phyloP scores from a whole-genome alignment of 2,329 filamentous ascomycete genomes.

The Calonectria leucothoes region DNA sequence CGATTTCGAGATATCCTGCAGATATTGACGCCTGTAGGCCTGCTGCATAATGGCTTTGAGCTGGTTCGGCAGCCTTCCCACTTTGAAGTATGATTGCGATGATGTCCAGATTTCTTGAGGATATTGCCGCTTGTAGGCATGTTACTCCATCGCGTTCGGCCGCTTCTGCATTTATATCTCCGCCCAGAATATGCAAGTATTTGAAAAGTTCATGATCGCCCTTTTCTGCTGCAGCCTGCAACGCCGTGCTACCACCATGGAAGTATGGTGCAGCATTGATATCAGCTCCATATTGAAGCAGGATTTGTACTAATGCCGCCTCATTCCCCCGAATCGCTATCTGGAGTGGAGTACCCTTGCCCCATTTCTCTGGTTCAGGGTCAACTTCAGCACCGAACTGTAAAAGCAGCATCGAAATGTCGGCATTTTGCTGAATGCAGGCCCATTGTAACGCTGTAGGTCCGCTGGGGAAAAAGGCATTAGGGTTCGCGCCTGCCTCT shows the following conservation, averaged over 20 bases:
- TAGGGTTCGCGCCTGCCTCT: background rate
- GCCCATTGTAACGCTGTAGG: background rate
- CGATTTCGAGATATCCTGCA: too few relatives aligned
- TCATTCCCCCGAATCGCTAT: background rate
- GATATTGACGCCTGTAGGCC: too few relatives aligned
- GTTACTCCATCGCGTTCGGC: background rate
- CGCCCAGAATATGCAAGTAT: background rate
- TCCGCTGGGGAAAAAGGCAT: background rate
- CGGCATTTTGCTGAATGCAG: background rate
- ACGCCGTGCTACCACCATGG: background rate
- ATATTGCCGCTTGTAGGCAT: background rate
- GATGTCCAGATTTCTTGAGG: background rate
- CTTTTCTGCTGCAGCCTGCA: background rate
- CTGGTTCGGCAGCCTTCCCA: background rate
- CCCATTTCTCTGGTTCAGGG: background rate
- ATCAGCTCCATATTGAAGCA: background rate
- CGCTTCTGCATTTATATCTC: background rate
- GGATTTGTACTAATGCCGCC: background rate
- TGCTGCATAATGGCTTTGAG: too few relatives aligned
- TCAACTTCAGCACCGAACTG: background rate
- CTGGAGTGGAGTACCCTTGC: background rate
- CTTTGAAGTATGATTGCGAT: background rate
- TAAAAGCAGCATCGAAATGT: background rate
- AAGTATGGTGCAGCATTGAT: background rate
- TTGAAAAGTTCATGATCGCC: background rate